Evolutionary conservation across 2,329 filamentous ascomycete species (phyloP), one percentile per base, ranked within the genome.

Genomic region (Ceratocystis huliohia): DNA sequence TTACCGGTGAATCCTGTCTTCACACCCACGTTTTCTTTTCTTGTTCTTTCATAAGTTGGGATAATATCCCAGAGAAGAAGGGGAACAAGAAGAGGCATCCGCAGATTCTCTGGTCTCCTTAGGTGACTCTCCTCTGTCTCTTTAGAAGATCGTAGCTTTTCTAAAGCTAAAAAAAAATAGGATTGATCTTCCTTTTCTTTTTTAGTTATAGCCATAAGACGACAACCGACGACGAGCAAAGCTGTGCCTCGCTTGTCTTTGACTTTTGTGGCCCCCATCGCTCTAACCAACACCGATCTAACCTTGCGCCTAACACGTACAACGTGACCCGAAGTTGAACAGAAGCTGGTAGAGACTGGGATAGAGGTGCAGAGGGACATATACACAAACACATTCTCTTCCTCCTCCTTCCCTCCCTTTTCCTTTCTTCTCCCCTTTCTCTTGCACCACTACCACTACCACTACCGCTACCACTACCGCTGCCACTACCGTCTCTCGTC

Each of bases 1-100:
- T 65, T 65, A n/a, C 63, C 63, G 63, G 63, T 48, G 37, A 65
- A 57, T 57, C 53, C 41, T 65, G 48, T 65, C 25, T n/a, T 46
- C 53, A 15, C 28, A 33, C 7, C 63, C 63, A 65, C 63, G 37
- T 41, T 37, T 48, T 64, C n/a, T 33, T 37, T 50, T 28, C 13
- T 28, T 25, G 28, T 7, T 64, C 28, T 45, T 65, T 22, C 25
- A 37, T 62, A 13, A 13, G 7, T 50, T 50, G 30, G 15, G 59
- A 30, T 20, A 5, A 41, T 33, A 20, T 44, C 22, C 59, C 41
- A 62, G 33, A 20, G 28, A 20, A 37, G 57, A 37, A 61, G 57
- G 28, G 37, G 10, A 37, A 20, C n/a, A 41, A 41, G 28, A 33
- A 61, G 13, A 37, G 33, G 33, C 33, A 37, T 37, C 8, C 33